Evolutionary conservation across 805 yeast genomes (phyloP), one percentile per base, ranked within the genome.

Genomic region (Candida maltosa): DNA sequence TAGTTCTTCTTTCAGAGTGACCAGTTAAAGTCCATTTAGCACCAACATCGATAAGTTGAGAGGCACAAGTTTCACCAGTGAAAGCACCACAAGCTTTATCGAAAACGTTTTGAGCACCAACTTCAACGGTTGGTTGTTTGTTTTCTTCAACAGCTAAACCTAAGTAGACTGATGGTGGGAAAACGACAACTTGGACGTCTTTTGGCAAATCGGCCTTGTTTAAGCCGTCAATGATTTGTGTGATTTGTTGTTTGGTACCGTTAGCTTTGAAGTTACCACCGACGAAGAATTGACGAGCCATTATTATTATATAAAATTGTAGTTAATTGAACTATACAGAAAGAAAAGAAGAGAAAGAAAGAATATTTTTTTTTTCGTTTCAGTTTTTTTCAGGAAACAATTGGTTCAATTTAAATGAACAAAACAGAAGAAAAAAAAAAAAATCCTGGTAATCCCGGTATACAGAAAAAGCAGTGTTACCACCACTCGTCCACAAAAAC

Each of bases 211-310:
- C 72, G 48, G 94, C 83, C 36, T 68, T 61, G 77, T 91, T 91
- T 60, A 93, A 78, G 70, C 80, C 73, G 47, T 80, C 89, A 45
- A 91, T 83, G 60, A 93, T 89, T 51, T 78, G 69, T 64, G 79
- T 77, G 66, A 93, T 85, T 53, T 93, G 83, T 54, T 76, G 78
- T 70, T 81, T 82, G 60, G 95, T 72, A 62, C 98, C 98, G 78
- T 93, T 93, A 87, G 93, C 83, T 72, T 93, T 93, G 80, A 93
- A 91, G 88, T 93, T 93, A 60, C 98, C 98, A 56, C 98, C 98
- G 60, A 93, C 96, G 68, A 93, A 89, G 74, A 91, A 93, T 68
- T 75, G 78, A 71, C 95, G 85, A 63, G 95, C 81, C 95, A 68
- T 68, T 47, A 34, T 65, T 12, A 22, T 9, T 28, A 14, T 8